These are phyloP conservation scores for Marchantia paleacea DNA, from an alignment of 225 moss, liverwort and hornwort species.

Conservation along the genomic window DNA sequence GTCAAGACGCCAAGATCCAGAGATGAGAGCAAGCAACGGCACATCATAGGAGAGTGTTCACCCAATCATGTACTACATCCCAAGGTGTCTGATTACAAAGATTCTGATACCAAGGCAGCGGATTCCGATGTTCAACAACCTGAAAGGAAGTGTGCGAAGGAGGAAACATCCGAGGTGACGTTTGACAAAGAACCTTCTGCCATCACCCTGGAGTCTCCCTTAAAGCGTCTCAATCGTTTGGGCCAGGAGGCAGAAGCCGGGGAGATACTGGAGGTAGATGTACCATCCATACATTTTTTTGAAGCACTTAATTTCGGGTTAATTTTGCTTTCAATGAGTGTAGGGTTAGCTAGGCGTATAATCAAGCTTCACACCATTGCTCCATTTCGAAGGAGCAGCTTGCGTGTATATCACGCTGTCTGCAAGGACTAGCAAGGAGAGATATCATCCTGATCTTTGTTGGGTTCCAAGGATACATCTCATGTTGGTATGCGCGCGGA, in stretches of 20 bases:
- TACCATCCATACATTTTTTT: neutral
- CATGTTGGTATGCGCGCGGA: no score
- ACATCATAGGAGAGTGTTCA: neutral
- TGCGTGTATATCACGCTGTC: no score
- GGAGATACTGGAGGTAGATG: constrained; percentile 25
- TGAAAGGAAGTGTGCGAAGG: neutral
- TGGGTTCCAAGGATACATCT: no score
- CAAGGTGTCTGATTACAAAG: constrained; percentile 7
- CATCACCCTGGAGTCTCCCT: constrained; percentile 20
- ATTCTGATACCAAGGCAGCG: constrained; percentile 21
- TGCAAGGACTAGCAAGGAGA: no score
- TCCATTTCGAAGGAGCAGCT: no score
- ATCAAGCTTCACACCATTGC: no score
- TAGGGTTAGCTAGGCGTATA: no score
- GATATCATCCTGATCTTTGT: no score
- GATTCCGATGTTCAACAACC: neutral
- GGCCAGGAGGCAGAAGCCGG: constrained; percentile 10
- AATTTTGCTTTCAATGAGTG: no score
- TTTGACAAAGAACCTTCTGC: constrained; percentile 1
- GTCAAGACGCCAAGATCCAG: constrained; percentile 14
- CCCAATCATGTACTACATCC: neutral
- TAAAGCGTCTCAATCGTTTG: neutral
- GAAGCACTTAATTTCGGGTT: no score
- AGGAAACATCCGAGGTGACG: neutral
- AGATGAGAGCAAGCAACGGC: constrained; percentile 24